These are phyloP conservation scores for Entrophospora sp. DNA, from an alignment of 192 early-diverging fungal species.

Conservation along the genomic window DNA sequence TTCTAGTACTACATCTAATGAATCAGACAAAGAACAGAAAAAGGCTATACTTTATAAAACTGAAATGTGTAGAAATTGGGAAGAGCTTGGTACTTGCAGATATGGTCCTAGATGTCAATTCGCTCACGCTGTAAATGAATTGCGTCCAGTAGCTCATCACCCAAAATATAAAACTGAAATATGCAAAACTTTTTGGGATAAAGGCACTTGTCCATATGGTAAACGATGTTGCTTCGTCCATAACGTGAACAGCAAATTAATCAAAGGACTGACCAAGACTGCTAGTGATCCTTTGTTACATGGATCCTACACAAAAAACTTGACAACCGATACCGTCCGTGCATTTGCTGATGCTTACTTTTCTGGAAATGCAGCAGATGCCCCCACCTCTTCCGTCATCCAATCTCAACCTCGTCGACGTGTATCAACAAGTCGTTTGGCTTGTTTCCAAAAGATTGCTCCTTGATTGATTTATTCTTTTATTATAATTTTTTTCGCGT, in stretches of 20 bases:
- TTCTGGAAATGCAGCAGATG: too few species aligned
- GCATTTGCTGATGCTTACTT: conserved; percentile 20
- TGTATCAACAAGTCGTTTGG: too few species aligned
- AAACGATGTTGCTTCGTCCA: conserved; percentile 95
- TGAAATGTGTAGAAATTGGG: conserved; percentile 41
- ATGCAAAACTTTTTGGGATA: conserved; percentile 83
- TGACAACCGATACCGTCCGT: background rate
- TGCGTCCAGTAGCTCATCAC: conserved; percentile 74
- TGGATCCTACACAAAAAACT: background rate
- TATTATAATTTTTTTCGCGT: too few species aligned
- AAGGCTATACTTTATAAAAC: conserved; percentile 37
- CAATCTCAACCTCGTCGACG: too few species aligned
- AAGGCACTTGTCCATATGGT: conserved; percentile 88
- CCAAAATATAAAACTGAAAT: conserved; percentile 93
- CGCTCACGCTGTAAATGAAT: conserved; percentile 76
- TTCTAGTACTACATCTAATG: background rate
- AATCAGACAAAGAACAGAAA: conserved; percentile 25
- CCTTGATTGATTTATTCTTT: too few species aligned
- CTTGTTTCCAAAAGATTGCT: too few species aligned
- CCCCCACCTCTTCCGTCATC: too few species aligned
- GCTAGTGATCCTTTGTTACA: conserved; percentile 7
- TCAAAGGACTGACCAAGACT: conserved; percentile 3
- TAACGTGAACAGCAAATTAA: conserved; percentile 21
- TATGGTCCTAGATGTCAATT: conserved; percentile 92
- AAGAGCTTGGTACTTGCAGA: conserved; percentile 46